Evolutionary conservation across 1,284 basidiomycete genomes (phyloP).

Genomic region (Athelia sp.): DNA sequence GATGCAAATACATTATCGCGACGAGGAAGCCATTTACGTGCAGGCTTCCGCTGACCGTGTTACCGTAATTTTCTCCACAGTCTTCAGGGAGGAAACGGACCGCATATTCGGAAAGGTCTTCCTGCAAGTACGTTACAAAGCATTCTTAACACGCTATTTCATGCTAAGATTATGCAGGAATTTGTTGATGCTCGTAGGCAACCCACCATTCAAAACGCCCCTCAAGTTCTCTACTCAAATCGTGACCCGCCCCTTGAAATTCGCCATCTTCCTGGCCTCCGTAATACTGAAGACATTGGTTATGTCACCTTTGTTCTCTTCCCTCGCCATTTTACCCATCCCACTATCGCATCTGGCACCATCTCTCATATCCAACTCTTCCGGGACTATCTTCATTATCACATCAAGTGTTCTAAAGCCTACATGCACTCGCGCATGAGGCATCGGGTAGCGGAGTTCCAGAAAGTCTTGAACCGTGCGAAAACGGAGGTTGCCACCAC

Average conservation of each 20-base stretch:
- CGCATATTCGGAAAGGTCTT: slow-evolving; percentile 96
- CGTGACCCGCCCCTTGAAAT: slow-evolving; percentile 96
- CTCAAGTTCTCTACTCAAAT: slow-evolving; percentile 96
- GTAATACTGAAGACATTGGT: slow-evolving; percentile 86
- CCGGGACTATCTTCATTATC: slow-evolving; percentile 98
- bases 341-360: slow-evolving; percentile 71
- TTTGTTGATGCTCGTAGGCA: slow-evolving; percentile 96
- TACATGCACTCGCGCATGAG: slow-evolving; percentile 99
- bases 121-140: slow-evolving; percentile 76
- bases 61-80: slow-evolving; percentile 95
- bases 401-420: slow-evolving; percentile 99
- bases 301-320: slow-evolving; percentile 99
- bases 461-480: slow-evolving; percentile 97
- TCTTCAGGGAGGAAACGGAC: slow-evolving; percentile 98
- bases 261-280: slow-evolving; percentile 78
- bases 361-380: slow-evolving; percentile 97
- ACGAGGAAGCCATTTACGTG: slow-evolving; percentile 96
- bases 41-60: slow-evolving; percentile 93
- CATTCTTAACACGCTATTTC: too few relatives aligned
- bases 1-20: slow-evolving; percentile 93
- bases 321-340: slow-evolving; percentile 89
- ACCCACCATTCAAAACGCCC: slow-evolving; percentile 93
- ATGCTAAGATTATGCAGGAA: slow-evolving; percentile 56
- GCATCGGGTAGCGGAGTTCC: slow-evolving; percentile 91
- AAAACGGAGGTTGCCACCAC: slow-evolving; percentile 86